Evolutionary conservation across 2,329 filamentous ascomycete genomes (phyloP).

Genomic region (Pseudogymnoascus sp.): DNA sequence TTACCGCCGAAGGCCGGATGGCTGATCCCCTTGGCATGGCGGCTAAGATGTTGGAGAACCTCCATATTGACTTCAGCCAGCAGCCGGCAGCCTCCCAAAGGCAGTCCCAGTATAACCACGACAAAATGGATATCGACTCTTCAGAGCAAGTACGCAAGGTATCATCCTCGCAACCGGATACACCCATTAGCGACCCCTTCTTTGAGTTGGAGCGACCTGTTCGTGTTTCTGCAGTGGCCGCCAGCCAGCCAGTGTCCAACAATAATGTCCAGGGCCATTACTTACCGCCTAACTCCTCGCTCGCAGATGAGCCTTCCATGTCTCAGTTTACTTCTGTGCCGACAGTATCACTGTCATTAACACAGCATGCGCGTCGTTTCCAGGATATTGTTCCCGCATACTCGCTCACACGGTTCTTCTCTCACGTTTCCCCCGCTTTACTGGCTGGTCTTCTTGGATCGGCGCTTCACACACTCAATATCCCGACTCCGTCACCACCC

Average conservation of each 20-base stretch:
- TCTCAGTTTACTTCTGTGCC: conserved; percentile 76
- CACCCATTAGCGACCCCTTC: conserved; percentile 60
- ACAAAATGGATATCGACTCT: conserved; percentile 64
- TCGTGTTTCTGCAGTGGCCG: conserved; percentile 37
- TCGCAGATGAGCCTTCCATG: conserved; percentile 80
- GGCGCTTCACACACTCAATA: conserved; percentile 74
- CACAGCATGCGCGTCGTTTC: conserved; percentile 82
- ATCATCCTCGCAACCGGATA: conserved; percentile 79
- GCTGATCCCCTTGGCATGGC: conserved; percentile 75
- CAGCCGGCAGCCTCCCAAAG: conserved; percentile 40
- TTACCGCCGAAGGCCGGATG: conserved; percentile 64
- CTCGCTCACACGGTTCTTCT: conserved; percentile 86
- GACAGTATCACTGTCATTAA: conserved; percentile 71
- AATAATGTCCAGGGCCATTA: not conserved
- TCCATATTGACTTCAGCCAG: conserved; percentile 79
- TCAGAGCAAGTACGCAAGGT: conserved; percentile 40
- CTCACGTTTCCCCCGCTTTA: conserved; percentile 62
- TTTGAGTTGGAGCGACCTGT: conserved; percentile 83
- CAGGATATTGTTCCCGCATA: conserved; percentile 83
- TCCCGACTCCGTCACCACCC: conserved; percentile 51
- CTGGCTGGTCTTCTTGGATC: conserved; percentile 73
- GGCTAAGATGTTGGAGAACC: conserved; percentile 87
- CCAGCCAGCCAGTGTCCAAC: conserved; percentile 38
- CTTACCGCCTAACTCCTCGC: conserved; percentile 35
- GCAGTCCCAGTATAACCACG: conserved; percentile 25